A percentile compares a stretch with the other conserved stretches of the same genome.
Conservation (phyloP, 139 green algal species). For the Volvox reticuliferus region DNA sequence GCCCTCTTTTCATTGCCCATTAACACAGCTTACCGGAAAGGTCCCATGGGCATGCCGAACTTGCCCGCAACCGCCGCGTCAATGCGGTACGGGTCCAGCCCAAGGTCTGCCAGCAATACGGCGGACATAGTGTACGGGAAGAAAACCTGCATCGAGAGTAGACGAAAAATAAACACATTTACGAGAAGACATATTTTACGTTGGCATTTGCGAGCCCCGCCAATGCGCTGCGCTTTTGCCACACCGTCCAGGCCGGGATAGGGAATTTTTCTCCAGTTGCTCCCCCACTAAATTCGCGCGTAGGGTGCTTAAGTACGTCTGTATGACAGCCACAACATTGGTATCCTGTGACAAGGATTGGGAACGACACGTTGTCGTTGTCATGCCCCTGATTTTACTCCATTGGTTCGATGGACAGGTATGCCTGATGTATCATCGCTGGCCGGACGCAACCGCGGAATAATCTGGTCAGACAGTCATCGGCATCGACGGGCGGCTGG, state of each 20-base stretch:
- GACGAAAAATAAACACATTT: no score
- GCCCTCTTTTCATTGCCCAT: no score
- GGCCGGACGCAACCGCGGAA: constrained; percentile 62
- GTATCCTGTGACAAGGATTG: no score
- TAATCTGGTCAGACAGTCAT: constrained; percentile 65
- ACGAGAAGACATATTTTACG: constrained; percentile 48
- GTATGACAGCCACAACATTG: no score
- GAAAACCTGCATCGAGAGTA: constrained; percentile 77
- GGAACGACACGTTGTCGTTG: no score
- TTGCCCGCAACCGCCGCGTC: constrained; percentile 86
- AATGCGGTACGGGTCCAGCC: constrained; percentile 88
- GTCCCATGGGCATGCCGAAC: constrained; percentile 99
- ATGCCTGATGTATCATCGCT: constrained; percentile 63
- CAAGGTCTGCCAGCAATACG: constrained; percentile 77
- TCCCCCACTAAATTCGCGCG: no score
- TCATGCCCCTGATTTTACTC: no score
- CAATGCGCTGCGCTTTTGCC: constrained; percentile 83
- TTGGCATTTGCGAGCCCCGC: constrained; percentile 69
- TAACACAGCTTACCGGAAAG: constrained; percentile 82
- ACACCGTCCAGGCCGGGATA: constrained; percentile 59
- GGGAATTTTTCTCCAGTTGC: no score
- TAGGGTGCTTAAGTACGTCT: no score
- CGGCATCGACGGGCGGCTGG: constrained; percentile 72
- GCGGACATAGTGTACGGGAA: constrained; percentile 99
- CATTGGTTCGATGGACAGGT: constrained; percentile 47